phyloP scores from a whole-genome alignment of 306 rosid species.

The Cucumis cinereus region DNA sequence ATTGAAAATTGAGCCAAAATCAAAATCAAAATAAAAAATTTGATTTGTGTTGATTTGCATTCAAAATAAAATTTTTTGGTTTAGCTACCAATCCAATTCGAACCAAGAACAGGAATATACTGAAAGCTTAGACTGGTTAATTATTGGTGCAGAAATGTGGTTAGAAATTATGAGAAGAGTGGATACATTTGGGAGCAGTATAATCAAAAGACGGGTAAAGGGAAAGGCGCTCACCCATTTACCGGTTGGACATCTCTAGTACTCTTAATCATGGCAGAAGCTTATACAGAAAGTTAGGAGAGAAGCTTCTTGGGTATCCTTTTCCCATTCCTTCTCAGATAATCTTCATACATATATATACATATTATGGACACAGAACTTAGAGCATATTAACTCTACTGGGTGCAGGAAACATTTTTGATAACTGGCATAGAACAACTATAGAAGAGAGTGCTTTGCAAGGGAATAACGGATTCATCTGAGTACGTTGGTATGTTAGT shows the following conservation, averaged over 20 bases:
- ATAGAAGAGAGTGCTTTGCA: not conserved
- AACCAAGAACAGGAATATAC: too few species aligned
- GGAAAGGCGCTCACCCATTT: slow-evolving; percentile 75
- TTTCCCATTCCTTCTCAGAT: not conserved
- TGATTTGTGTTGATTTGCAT: too few species aligned
- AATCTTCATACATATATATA: not conserved
- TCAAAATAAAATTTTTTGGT: too few species aligned
- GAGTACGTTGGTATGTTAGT: not conserved
- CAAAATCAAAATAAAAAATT: too few species aligned
- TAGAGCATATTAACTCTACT: not conserved
- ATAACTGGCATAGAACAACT: not conserved
- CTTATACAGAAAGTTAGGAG: slow-evolving; percentile 32
- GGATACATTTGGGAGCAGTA: slow-evolving; percentile 92
- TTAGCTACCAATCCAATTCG: too few species aligned
- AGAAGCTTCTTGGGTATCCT: not conserved
- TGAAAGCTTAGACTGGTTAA: not conserved
- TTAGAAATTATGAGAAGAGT: slow-evolving; percentile 42
- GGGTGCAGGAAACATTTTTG: not conserved
- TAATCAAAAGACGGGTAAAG: slow-evolving; percentile 69
- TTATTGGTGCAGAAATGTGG: slow-evolving; percentile 41
- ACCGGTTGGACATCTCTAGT: slow-evolving; percentile 95
- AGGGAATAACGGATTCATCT: not conserved
- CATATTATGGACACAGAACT: not conserved
- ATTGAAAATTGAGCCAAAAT: too few species aligned
- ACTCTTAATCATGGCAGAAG: slow-evolving; percentile 71